phyloP scores from a whole-genome alignment of 306 rosid species.

The Comarum palustre region DNA sequence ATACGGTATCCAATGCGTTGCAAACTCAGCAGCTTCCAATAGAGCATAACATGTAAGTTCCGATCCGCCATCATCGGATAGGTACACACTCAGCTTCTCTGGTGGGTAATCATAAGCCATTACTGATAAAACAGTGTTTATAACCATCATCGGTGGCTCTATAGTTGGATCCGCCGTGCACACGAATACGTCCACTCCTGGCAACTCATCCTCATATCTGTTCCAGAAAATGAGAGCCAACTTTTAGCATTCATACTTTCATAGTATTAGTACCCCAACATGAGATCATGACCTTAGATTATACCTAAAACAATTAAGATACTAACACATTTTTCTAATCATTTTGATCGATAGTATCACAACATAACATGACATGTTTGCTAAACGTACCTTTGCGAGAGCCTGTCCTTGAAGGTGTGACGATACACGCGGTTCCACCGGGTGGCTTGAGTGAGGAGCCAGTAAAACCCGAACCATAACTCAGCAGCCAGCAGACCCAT shows the following conservation, averaged over 20 bases:
- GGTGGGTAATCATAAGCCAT: slow-evolving; percentile 77
- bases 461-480: slow-evolving; percentile 76
- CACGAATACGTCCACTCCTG: slow-evolving; percentile 71
- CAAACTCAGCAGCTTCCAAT: slow-evolving; percentile 57
- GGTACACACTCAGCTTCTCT: slow-evolving; percentile 66
- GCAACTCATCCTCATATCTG: slow-evolving; percentile 53
- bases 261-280: not conserved
- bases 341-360: too few species aligned
- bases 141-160: slow-evolving; percentile 76
- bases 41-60: slow-evolving; percentile 62
- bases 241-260: not conserved
- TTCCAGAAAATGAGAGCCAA: not conserved
- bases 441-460: slow-evolving; percentile 61
- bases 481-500: slow-evolving; percentile 61
- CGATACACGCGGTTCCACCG: slow-evolving; percentile 64
- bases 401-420: slow-evolving; percentile 48
- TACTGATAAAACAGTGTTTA: slow-evolving; percentile 67
- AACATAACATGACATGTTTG: not conserved
- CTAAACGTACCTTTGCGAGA: slow-evolving; percentile 50
- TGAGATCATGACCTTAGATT: too few species aligned
- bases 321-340: too few species aligned
- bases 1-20: slow-evolving; percentile 80
- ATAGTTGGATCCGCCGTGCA: slow-evolving; percentile 76
- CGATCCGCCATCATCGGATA: slow-evolving; percentile 78
- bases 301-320: too few species aligned